These are phyloP conservation scores for Lactarius pseudohatsudake DNA, from an alignment of 768 basidiomycete species.

Conservation along the genomic window DNA sequence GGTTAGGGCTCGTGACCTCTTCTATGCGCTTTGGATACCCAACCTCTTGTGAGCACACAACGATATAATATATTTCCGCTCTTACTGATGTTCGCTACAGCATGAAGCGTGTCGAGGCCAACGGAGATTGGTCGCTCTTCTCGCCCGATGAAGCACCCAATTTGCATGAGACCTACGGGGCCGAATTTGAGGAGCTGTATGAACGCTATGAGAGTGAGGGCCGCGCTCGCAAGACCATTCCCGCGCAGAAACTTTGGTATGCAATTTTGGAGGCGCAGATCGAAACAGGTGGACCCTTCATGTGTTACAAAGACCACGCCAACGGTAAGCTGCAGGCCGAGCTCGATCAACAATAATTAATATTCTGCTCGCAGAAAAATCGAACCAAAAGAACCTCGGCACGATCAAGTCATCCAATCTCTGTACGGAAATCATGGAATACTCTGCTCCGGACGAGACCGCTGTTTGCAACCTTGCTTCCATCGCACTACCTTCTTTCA, in stretches of 20 bases:
- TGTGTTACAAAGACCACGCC: conserved; percentile 96
- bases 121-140: conserved; percentile 93
- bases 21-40: conserved; percentile 97
- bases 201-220: conserved; percentile 89
- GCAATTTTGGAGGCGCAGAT: conserved; percentile 95
- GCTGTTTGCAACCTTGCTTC: conserved; percentile 99
- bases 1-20: conserved; percentile 91
- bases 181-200: conserved; percentile 85
- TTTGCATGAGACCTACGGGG: conserved; percentile 83
- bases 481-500: conserved; percentile 89
- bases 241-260: conserved; percentile 99
- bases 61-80: neutral
- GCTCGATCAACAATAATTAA: conserved; percentile 5
- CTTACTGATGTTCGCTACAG: conserved; percentile 40
- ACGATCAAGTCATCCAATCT: conserved; percentile 99
- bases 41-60: conserved; percentile 78
- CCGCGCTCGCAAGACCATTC: conserved; percentile 76
- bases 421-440: conserved; percentile 99
- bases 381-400: conserved; percentile 97
- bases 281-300: conserved; percentile 98
- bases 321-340: conserved; percentile 59
- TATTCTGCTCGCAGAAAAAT: conserved; percentile 62
- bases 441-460: conserved; percentile 94
- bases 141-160: conserved; percentile 96
- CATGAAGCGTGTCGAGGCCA: conserved; percentile 95